Conservation (phyloP, 2,329 filamentous ascomycete species). For the Aulographum hederae region DNA sequence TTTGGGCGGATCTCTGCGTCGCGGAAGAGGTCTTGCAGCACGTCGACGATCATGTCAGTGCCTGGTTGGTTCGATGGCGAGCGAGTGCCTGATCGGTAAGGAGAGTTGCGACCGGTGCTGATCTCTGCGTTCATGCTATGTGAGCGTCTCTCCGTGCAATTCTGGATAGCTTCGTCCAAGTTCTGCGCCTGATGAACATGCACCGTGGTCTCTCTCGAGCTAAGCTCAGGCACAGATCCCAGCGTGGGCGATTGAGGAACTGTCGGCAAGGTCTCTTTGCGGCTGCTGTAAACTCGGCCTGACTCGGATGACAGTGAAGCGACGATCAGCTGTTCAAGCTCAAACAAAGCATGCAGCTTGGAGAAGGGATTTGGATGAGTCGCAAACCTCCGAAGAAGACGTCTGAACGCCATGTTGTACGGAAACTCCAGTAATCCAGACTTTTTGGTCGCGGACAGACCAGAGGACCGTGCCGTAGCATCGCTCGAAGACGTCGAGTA, state of each 20-base stretch:
- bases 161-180: slow-evolving; percentile 51
- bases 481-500: slow-evolving; percentile 27
- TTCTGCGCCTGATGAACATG: slow-evolving; percentile 25
- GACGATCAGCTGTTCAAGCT: slow-evolving; percentile 66
- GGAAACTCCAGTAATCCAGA: slow-evolving; percentile 45
- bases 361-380: slow-evolving; percentile 74
- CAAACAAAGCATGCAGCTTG: slow-evolving; percentile 68
- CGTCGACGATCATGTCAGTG: slow-evolving; percentile 24
- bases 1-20: slow-evolving; percentile 25
- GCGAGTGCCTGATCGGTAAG: slow-evolving; percentile 13
- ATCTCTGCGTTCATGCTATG: slow-evolving; percentile 26
- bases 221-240: slow-evolving; percentile 23
- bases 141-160: slow-evolving; percentile 48
- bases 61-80: slow-evolving; percentile 20
- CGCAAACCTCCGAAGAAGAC: slow-evolving; percentile 69
- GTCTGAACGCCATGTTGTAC: slow-evolving; percentile 62
- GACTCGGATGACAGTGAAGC: slow-evolving; percentile 48
- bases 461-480: slow-evolving; percentile 21
- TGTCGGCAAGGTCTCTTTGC: slow-evolving; percentile 20
- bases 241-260: slow-evolving; percentile 26
- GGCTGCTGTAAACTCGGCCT: slow-evolving; percentile 17
- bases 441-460: slow-evolving; percentile 21
- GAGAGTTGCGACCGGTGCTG: slow-evolving; percentile 6
- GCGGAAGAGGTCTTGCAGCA: slow-evolving; percentile 24
- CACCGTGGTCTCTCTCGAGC: slow-evolving; percentile 17